Conservation (phyloP, 2,329 filamentous ascomycete species). For the Arthrobotrys sinensis region DNA sequence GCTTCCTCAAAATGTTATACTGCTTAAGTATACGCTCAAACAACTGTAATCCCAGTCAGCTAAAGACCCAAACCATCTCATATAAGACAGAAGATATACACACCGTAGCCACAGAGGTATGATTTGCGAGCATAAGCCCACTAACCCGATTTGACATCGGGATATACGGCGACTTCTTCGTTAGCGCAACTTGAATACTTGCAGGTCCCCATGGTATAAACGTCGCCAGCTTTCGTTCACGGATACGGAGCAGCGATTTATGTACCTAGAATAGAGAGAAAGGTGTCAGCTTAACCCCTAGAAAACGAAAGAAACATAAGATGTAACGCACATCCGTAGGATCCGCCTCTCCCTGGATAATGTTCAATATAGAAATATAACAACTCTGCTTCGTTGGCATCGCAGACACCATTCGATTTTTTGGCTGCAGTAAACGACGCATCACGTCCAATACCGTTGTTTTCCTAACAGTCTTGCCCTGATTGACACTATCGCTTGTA, state of each 20-base stretch:
- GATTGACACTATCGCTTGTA: constrained; percentile 94
- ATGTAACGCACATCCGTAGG: constrained; percentile 80
- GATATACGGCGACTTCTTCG: constrained; percentile 96
- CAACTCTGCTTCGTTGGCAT: constrained; percentile 96
- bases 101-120: constrained; percentile 94
- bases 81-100: constrained; percentile 64
- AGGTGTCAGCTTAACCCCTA: background rate
- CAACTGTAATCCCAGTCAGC: constrained; percentile 70
- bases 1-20: constrained; percentile 94
- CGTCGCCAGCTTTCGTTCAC: constrained; percentile 90
- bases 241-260: constrained; percentile 95
- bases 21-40: constrained; percentile 95
- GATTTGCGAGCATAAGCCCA: constrained; percentile 97
- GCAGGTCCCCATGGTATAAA: constrained; percentile 99
- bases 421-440: constrained; percentile 93
- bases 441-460: constrained; percentile 98
- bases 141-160: constrained; percentile 94
- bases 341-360: constrained; percentile 98
- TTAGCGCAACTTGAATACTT: constrained; percentile 96
- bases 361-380: constrained; percentile 98
- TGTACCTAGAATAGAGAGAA: constrained; percentile 75
- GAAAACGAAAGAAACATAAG: constrained; percentile 2
- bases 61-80: background rate
- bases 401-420: constrained; percentile 99
- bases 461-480: constrained; percentile 97